Conservation (phyloP, 2,329 filamentous ascomycete species). For the Mycosphaerella sp. region DNA sequence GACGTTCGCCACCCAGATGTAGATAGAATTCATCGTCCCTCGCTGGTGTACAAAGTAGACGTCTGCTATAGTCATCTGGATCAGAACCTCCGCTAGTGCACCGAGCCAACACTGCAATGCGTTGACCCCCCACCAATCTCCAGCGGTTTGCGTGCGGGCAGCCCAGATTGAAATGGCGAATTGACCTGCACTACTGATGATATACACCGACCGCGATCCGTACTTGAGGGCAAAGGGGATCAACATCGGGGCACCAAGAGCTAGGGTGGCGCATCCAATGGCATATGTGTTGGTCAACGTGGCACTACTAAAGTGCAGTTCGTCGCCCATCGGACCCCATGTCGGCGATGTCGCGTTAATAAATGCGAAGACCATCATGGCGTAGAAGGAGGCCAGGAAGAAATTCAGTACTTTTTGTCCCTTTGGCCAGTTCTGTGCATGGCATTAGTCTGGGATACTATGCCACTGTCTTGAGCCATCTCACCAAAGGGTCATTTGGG, state of each 20-base stretch:
- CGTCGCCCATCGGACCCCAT: conserved; percentile 40
- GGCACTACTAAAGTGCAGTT: conserved; percentile 40
- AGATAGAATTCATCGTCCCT: conserved; percentile 44
- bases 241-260: conserved; percentile 45
- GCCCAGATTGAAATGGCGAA: conserved; percentile 46
- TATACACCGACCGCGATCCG: conserved; percentile 47
- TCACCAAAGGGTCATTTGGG: conserved; percentile 37
- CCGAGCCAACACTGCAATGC: conserved; percentile 41
- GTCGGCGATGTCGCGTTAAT: conserved; percentile 39
- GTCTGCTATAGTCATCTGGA: conserved; percentile 45
- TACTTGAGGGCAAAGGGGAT: conserved; percentile 48
- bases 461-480: background rate
- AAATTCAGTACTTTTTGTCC: conserved; percentile 40
- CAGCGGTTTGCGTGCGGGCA: conserved; percentile 38
- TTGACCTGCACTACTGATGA: conserved; percentile 44
- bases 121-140: conserved; percentile 42
- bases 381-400: conserved; percentile 39
- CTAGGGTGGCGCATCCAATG: conserved; percentile 42
- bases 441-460: background rate
- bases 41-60: conserved; percentile 43
- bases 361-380: conserved; percentile 39
- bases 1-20: conserved; percentile 36
- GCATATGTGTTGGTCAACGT: conserved; percentile 44
- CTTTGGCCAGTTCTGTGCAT: conserved; percentile 40
- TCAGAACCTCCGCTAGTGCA: conserved; percentile 46